Evolutionary conservation across 805 yeast genomes (phyloP).

Genomic region (Priceomyces fermenticarens): DNA sequence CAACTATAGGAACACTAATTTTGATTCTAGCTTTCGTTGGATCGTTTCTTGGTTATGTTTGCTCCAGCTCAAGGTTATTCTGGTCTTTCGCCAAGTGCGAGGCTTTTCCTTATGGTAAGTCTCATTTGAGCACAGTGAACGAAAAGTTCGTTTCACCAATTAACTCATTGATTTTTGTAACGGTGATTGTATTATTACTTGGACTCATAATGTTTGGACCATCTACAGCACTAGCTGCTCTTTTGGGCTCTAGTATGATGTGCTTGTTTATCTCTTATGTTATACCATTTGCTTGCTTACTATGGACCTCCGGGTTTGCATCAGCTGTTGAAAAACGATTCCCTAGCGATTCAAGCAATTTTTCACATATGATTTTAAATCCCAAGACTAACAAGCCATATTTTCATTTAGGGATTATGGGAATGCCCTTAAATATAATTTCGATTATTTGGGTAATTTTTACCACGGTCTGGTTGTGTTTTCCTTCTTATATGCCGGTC

Average conservation of each 20-base stretch:
- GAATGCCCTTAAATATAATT: constrained; percentile 14
- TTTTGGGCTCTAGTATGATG: constrained; percentile 26
- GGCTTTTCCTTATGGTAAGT: constrained; percentile 27
- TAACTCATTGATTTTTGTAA: constrained; percentile 17
- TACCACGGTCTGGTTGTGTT: constrained; percentile 17
- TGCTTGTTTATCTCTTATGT: constrained; percentile 28
- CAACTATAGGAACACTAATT: constrained; percentile 20
- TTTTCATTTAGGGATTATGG: constrained; percentile 15
- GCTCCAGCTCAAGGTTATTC: constrained; percentile 29
- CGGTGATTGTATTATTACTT: constrained; percentile 19
- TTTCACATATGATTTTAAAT: background rate
- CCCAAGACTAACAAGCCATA: constrained; percentile 8
- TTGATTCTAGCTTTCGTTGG: constrained; percentile 16
- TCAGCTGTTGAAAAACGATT: constrained; percentile 9
- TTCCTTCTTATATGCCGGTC: constrained; percentile 13
- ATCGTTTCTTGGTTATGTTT: constrained; percentile 16
- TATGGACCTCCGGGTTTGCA: constrained; percentile 9
- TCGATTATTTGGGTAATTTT: constrained; percentile 17
- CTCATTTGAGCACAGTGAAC: constrained; percentile 20
- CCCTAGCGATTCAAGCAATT: background rate
- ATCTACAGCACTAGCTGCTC: constrained; percentile 28
- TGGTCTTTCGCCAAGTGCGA: constrained; percentile 34
- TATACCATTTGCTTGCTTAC: constrained; percentile 24
- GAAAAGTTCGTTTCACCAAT: constrained; percentile 22
- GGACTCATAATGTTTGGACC: constrained; percentile 26